Evolutionary conservation across 2,329 filamentous ascomycete genomes (phyloP), one percentile per base, ranked within the genome.

Genomic region (Epichloe elymi): DNA sequence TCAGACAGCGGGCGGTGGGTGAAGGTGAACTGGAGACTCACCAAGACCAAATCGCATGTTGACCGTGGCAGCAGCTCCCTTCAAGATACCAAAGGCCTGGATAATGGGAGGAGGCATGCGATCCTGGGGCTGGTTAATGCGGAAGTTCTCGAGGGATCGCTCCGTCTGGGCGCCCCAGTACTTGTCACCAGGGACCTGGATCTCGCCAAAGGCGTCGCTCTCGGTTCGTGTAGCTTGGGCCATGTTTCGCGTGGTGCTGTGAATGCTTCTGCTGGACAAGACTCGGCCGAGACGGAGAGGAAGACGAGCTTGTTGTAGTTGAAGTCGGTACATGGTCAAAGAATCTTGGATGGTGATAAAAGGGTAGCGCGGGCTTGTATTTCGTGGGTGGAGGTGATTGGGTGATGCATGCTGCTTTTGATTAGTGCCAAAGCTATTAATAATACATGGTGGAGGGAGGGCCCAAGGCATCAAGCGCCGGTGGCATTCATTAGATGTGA

Each of bases 161-260:
- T 96, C 86, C 50, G 91, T 96, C 78, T 96, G 91, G 55, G 91
- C 91, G 65, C 93, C 93, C 91, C 93, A 98, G 79, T 98, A 98
- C 76, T 86, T 91, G 80, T 95, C 88, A 58, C 79, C 78, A 41
- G 86, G 79, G 60, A 97, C 90, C 75, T 95, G 82, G 69, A 98
- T 81, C 75, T 95, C 89, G 72, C 93, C 93, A 76, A 97, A 97
- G 71, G 93, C 93, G 76, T 98, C 93, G 71, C 82, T 93, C 74
- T 98, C 93, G 63, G 85, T 88, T 71, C 93, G 82, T 58, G 83
- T 85, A 57, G 73, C 67, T 50, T 36, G 35, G 52, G 51, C 43
- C 58, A 60, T 60, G 48, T 26, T 57, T 53, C 17, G 36, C 38
- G 53, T 36, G 10, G 55, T 57, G 39, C 33, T 54, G 55, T 57